A percentile compares a stretch with the other conserved stretches of the same genome.
phyloP scores from a whole-genome alignment of 2,329 filamentous ascomycete genomes.

The Chaetomiaceae sp. region DNA sequence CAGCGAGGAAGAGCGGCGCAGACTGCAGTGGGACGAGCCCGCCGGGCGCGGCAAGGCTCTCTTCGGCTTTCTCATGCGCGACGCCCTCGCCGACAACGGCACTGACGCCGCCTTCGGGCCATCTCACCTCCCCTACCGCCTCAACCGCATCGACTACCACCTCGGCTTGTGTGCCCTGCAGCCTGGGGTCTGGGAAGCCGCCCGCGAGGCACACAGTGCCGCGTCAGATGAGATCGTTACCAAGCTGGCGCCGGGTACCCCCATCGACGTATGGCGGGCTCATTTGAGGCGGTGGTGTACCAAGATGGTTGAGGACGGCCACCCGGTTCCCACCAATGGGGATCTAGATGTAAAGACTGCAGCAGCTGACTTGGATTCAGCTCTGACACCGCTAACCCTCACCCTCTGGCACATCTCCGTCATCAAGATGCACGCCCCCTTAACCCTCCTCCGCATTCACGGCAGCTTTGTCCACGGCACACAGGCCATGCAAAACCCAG shows the following conservation, averaged over 20 bases:
- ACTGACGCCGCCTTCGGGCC: background rate
- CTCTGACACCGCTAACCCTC: background rate
- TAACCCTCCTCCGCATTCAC: slow-evolving; percentile 1
- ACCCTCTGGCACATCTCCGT: slow-evolving; percentile 9
- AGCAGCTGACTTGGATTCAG: background rate
- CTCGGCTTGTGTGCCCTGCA: slow-evolving; percentile 13
- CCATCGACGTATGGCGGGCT: slow-evolving; percentile 5
- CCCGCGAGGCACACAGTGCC: slow-evolving; percentile 7
- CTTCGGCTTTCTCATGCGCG: slow-evolving; percentile 9
- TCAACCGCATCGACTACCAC: slow-evolving; percentile 4
- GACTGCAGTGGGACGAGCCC: slow-evolving; percentile 9
- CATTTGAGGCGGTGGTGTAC: background rate
- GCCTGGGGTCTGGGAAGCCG: slow-evolving; percentile 7
- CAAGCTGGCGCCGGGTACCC: slow-evolving; percentile 1
- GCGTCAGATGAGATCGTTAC: slow-evolving; percentile 8
- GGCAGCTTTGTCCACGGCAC: background rate
- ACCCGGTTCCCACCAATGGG: too few species aligned
- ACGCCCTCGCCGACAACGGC: background rate
- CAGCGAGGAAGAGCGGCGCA: slow-evolving; percentile 8
- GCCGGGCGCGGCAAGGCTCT: slow-evolving; percentile 1
- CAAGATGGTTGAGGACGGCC: background rate
- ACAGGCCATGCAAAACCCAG: background rate
- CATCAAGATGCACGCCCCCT: slow-evolving; percentile 12
- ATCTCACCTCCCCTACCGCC: background rate
- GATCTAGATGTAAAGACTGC: too few species aligned